Evolutionary conservation across 2,329 filamentous ascomycete species (phyloP).

Genomic region (Arthroderma sp.): DNA sequence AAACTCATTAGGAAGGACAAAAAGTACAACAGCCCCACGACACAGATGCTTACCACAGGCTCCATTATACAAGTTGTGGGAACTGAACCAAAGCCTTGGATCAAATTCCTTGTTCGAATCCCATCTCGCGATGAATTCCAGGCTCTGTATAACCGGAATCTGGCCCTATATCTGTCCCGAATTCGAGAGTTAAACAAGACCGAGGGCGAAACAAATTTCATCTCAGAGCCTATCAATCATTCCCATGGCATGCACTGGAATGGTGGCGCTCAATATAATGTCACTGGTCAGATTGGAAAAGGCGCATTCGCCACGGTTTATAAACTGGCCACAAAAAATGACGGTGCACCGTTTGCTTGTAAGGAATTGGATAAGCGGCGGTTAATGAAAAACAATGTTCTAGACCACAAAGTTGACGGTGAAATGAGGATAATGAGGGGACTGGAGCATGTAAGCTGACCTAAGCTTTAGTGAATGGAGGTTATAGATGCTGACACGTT

Average conservation of each 20-base stretch:
- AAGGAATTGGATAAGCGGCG: slow-evolving; percentile 90
- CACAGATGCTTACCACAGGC: slow-evolving; percentile 57
- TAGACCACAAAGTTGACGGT: slow-evolving; percentile 87
- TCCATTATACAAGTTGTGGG: slow-evolving; percentile 57
- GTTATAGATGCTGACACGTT: not conserved
- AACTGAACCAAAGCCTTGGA: slow-evolving; percentile 41
- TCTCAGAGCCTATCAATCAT: slow-evolving; percentile 16
- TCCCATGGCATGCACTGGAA: slow-evolving; percentile 60
- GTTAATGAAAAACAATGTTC: slow-evolving; percentile 81
- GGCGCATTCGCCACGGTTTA: slow-evolving; percentile 93
- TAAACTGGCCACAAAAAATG: slow-evolving; percentile 71
- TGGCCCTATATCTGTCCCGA: slow-evolving; percentile 50
- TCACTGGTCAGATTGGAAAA: slow-evolving; percentile 68
- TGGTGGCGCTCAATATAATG: slow-evolving; percentile 73
- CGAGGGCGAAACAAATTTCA: slow-evolving; percentile 5
- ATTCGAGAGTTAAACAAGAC: slow-evolving; percentile 13
- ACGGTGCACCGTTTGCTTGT: slow-evolving; percentile 72
- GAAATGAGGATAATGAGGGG: slow-evolving; percentile 93
- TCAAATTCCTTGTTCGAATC: slow-evolving; percentile 75
- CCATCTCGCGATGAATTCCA: slow-evolving; percentile 61
- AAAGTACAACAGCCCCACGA: slow-evolving; percentile 28
- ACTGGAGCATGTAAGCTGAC: slow-evolving; percentile 58
- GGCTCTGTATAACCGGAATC: slow-evolving; percentile 53
- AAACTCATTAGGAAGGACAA: slow-evolving; percentile 46
- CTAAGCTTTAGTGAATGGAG: too few relatives aligned